phyloP scores from a whole-genome alignment of 805 yeast species.

The Yamadazyma endophytica region DNA sequence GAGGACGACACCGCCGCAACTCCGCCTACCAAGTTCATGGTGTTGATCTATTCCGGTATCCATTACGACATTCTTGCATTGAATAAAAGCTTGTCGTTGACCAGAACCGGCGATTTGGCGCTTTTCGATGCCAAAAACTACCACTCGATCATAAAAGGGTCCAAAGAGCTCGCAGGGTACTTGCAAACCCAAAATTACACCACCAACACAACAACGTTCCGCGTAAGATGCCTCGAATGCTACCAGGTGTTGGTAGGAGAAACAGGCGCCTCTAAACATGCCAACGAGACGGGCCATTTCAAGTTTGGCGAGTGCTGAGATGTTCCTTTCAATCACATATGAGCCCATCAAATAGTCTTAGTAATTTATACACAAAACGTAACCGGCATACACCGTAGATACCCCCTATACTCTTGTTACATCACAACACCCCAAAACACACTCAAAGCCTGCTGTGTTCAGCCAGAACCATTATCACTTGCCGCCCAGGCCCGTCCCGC shows the following conservation, averaged over 20 bases:
- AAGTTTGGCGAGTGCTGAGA: constrained; percentile 67
- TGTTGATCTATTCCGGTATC: constrained; percentile 62
- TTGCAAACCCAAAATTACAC: constrained; percentile 53
- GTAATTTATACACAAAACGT: too few relatives aligned
- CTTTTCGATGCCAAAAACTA: constrained; percentile 34
- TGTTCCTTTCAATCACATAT: too few relatives aligned
- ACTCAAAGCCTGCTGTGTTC: too few relatives aligned
- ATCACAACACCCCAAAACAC: too few relatives aligned
- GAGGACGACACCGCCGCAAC: constrained; percentile 28
- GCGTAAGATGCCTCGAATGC: constrained; percentile 57
- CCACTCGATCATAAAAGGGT: constrained; percentile 26
- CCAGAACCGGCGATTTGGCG: constrained; percentile 29
- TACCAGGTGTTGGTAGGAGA: constrained; percentile 54
- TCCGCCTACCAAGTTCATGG: constrained; percentile 38
- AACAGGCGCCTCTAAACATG: constrained; percentile 60
- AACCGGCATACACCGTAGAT: too few relatives aligned
- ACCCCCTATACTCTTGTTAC: too few relatives aligned
- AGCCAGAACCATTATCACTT: too few relatives aligned
- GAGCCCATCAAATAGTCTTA: too few relatives aligned
- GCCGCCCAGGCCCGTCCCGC: too few relatives aligned
- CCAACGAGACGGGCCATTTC: constrained; percentile 55
- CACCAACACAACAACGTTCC: constrained; percentile 60
- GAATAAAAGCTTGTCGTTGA: constrained; percentile 16
- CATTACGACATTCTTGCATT: constrained; percentile 58
- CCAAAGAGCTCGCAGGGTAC: constrained; percentile 32